Percentiles rank a stretch among this genome's conserved stretches.
Conservation (phyloP, 164 flowering plant genomes). For the Liquidambar formosana region DNA sequence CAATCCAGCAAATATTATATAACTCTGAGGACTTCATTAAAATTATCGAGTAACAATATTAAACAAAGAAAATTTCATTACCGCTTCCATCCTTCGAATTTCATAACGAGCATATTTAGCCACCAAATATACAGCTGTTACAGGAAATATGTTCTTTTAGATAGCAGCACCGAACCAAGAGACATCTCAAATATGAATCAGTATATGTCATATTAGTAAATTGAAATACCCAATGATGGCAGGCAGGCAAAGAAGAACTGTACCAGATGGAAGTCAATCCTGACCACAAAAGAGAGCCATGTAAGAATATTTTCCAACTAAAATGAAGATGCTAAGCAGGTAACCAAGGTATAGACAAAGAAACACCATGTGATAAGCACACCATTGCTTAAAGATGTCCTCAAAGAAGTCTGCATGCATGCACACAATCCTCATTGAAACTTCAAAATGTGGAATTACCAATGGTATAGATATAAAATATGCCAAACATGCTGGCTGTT, state of each 20-base stretch:
- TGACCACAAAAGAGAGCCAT: constrained; percentile 29
- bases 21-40: background rate
- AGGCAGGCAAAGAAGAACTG: constrained; percentile 83
- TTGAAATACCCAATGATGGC: constrained; percentile 82
- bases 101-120: constrained; percentile 90
- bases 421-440: too few species aligned
- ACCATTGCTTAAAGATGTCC: too few species aligned
- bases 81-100: constrained; percentile 84
- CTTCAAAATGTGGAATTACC: too few species aligned
- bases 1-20: background rate
- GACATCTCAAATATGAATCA: constrained; percentile 5
- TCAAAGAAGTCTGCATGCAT: too few species aligned
- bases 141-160: constrained; percentile 25
- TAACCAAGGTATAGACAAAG: too few species aligned
- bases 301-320: constrained; percentile 2
- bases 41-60: background rate
- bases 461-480: too few species aligned
- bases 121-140: constrained; percentile 84
- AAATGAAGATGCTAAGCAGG: too few species aligned
- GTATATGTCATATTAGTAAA: constrained; percentile 1
- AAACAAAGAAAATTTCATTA: constrained; percentile 25
- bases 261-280: constrained; percentile 91
- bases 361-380: background rate
- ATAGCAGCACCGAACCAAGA: constrained; percentile 5
- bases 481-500: too few species aligned